Base-by-base conservation (phyloP, 2,329 filamentous ascomycete species). In the Pyrenophora teres region DNA sequence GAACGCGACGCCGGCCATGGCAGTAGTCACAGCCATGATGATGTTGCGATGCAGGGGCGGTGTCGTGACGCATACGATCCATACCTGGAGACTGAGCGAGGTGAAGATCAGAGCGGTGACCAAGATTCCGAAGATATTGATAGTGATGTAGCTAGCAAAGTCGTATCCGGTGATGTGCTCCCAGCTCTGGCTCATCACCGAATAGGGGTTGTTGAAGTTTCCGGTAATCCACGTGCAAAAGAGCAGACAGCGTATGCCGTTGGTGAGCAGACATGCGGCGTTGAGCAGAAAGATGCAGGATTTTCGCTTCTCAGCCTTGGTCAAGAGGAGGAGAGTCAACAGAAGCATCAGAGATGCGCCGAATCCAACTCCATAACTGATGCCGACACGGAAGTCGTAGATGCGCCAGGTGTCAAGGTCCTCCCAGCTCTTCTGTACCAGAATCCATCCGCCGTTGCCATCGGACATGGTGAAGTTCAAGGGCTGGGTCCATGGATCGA, bases 291-390 rank as follows among this genome's bases (percentile, higher is more conserved):
- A 89, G 16, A 90, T 81, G 0, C 78, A 67, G 1, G 87, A 86
- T 45, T 76, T 76, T 53, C 89, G 82, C 69, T 90, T 91, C 59
- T 83, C 78, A 0, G 77, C 70, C 16, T 83, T 83, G 0, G 89
- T 92, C 70, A 92, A 80, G 51, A 87, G 74, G 9, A 91, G 74
- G 2, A 92, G 76, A 25, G 88, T 78, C 37, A 87, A 60, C 15
- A 92, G 76, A 64, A 91, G 82, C 54, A 87, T 74, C 50, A 87
- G 58, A 40, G 83, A 84, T 19, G 87, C 84, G 25, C 90, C 90
- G 44, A 92, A 79, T 69, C 93, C 89, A 15, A 81, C 75, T 45
- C 83, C 86, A 68, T 87, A 90, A 73, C 86, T 87, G 77, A 89
- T 84, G 67, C 73, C 78, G 31, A 79, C 67, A 7, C 74, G 74